Conservation (phyloP, 306 rosid genomes). For the Begonia loranthoides region DNA sequence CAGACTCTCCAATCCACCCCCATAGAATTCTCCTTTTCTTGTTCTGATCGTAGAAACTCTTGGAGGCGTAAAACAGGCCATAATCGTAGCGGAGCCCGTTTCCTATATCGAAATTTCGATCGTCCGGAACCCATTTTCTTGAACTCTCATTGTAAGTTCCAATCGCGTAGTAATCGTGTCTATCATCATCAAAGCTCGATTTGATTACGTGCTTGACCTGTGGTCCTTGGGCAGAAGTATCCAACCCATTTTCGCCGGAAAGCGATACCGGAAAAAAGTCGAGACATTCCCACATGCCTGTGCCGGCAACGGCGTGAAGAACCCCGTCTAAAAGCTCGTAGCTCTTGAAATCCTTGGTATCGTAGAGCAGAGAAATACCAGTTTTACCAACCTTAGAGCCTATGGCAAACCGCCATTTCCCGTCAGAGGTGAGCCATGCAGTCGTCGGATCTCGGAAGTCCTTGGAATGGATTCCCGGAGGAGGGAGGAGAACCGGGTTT, state of each 20-base stretch:
- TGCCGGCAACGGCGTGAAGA: conserved; percentile 45
- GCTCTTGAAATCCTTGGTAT: conserved; percentile 50
- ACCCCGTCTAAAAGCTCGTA: conserved; percentile 33
- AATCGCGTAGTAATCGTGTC: conserved; percentile 64
- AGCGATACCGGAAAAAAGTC: conserved; percentile 62
- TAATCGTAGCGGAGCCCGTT: conserved; percentile 68
- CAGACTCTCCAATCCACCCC: conserved; percentile 88
- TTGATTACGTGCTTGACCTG: conserved; percentile 64
- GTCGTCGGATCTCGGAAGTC: conserved; percentile 96
- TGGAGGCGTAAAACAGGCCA: conserved; percentile 74
- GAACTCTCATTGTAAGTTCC: conserved; percentile 57
- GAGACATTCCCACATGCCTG: conserved; percentile 95
- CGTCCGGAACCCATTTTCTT: conserved; percentile 40
- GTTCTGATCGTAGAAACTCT: conserved; percentile 50
- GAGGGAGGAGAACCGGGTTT: conserved; percentile 66
- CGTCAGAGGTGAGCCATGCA: conserved; percentile 66
- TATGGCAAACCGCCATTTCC: conserved; percentile 58
- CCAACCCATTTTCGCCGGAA: conserved; percentile 26
- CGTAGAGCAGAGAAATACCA: conserved; percentile 58
- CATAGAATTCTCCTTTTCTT: conserved; percentile 65
- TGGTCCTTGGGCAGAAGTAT: conserved; percentile 39
- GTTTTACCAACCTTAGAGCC: conserved; percentile 63
- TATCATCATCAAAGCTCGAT: conserved; percentile 62
- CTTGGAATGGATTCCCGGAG: conserved; percentile 30
- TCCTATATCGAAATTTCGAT: conserved; percentile 47